phyloP scores from a whole-genome alignment of 2,329 filamentous ascomycete species.

The Berkeleyomyces basicola region DNA sequence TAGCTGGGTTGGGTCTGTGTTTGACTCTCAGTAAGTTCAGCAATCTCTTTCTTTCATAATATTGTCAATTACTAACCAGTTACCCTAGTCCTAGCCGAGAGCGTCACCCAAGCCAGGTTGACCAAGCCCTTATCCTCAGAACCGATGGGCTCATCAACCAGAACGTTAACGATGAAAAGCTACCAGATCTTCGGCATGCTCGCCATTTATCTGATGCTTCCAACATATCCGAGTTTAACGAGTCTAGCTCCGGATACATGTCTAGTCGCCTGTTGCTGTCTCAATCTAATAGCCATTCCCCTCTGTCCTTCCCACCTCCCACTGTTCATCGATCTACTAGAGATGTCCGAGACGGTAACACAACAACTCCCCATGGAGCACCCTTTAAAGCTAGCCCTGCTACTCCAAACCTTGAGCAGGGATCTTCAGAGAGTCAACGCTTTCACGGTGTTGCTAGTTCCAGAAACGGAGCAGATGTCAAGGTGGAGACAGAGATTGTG shows the following conservation, averaged over 20 bases:
- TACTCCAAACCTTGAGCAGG: neutral
- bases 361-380: neutral
- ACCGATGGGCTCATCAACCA: neutral
- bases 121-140: neutral
- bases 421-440: neutral
- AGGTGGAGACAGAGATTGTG: neutral
- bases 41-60: too few relatives aligned
- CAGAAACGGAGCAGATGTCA: neutral
- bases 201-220: neutral
- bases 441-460: neutral
- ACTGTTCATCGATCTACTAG: neutral
- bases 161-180: neutral
- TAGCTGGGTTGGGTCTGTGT: conserved; percentile 8
- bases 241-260: neutral
- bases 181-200: neutral
- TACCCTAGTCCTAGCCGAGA: neutral
- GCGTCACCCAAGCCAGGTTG: neutral
- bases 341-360: neutral
- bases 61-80: neutral
- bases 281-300: neutral
- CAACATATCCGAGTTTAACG: neutral
- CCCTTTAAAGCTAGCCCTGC: neutral
- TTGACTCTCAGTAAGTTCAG: neutral
- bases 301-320: neutral
- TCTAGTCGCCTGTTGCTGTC: neutral